Conservation (phyloP, 129 eudicot genomes). For the Erigeron canadensis region DNA sequence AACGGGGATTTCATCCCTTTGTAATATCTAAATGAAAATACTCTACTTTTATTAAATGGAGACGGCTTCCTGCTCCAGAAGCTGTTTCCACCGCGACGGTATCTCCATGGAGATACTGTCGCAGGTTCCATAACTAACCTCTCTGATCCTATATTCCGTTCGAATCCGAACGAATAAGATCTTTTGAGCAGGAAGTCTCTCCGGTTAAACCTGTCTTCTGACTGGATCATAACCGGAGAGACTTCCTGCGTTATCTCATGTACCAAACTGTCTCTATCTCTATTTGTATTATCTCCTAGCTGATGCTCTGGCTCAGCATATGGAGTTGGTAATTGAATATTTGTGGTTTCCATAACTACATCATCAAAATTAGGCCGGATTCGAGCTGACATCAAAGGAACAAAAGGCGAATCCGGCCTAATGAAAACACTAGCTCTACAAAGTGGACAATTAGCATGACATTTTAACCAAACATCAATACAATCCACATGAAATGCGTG, state of each 20-base stretch:
- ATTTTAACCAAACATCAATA: conserved; percentile 86
- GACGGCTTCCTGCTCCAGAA: conserved; percentile 85
- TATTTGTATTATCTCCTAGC: neutral
- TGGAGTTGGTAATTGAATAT: conserved; percentile 35
- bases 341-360: conserved; percentile 55
- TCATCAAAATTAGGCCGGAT: conserved; percentile 87
- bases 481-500: conserved; percentile 95
- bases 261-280: conserved; percentile 31
- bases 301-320: conserved; percentile 12
- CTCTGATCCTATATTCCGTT: conserved; percentile 81
- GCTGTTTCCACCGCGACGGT: conserved; percentile 58
- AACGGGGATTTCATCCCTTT: conserved; percentile 82
- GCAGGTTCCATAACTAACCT: conserved; percentile 64
- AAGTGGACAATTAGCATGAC: conserved; percentile 92
- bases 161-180: conserved; percentile 90
- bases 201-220: conserved; percentile 58
- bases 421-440: conserved; percentile 72
- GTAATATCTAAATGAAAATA: conserved; percentile 77
- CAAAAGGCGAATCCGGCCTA: conserved; percentile 64
- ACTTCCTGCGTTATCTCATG: conserved; percentile 50
- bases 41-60: conserved; percentile 79
- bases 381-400: conserved; percentile 85
- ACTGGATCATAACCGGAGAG: conserved; percentile 42
- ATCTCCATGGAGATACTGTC: conserved; percentile 77
- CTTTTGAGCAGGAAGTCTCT: conserved; percentile 65